phyloP scores from a whole-genome alignment of 2,329 filamentous ascomycete genomes.

The Monosporascus cannonballus region DNA sequence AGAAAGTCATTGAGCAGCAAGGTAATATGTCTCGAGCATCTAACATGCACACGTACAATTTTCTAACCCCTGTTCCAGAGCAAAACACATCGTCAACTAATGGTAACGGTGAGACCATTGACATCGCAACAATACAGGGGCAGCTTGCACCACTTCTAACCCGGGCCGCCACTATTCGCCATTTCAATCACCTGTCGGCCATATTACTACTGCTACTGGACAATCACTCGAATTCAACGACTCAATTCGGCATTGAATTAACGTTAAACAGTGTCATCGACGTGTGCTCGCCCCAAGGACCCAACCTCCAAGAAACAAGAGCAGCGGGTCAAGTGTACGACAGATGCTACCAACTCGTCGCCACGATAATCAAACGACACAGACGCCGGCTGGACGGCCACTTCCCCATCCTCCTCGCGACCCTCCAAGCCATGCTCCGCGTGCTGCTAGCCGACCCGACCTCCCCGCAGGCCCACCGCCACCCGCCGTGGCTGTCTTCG shows the following conservation, averaged over 20 bases:
- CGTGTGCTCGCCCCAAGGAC: slow-evolving; percentile 23
- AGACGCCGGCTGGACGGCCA: slow-evolving; percentile 56
- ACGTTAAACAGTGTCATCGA: slow-evolving; percentile 40
- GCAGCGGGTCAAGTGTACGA: slow-evolving; percentile 34
- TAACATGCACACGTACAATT: neutral
- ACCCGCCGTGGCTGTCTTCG: slow-evolving; percentile 31
- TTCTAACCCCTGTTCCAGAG: slow-evolving; percentile 13
- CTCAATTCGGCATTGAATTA: slow-evolving; percentile 52
- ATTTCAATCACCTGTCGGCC: slow-evolving; percentile 22
- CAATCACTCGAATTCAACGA: slow-evolving; percentile 42
- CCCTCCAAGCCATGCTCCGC: slow-evolving; percentile 50
- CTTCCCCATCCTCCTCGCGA: slow-evolving; percentile 50
- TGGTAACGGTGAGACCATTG: slow-evolving; percentile 9
- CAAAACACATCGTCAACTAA: slow-evolving; percentile 1
- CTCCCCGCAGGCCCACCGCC: slow-evolving; percentile 14
- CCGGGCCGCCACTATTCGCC: slow-evolving; percentile 15
- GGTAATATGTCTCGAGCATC: slow-evolving; percentile 9
- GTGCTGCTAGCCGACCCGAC: slow-evolving; percentile 39
- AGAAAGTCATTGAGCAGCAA: slow-evolving; percentile 17
- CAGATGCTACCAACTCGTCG: slow-evolving; percentile 47
- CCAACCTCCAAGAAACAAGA: slow-evolving; percentile 16
- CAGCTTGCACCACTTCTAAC: slow-evolving; percentile 17
- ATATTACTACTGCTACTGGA: slow-evolving; percentile 39
- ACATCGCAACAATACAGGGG: slow-evolving; percentile 19
- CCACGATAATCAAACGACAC: slow-evolving; percentile 53